Conservation (phyloP, 2,329 filamentous ascomycete species). For the Pseudopithomyces chartarum region DNA sequence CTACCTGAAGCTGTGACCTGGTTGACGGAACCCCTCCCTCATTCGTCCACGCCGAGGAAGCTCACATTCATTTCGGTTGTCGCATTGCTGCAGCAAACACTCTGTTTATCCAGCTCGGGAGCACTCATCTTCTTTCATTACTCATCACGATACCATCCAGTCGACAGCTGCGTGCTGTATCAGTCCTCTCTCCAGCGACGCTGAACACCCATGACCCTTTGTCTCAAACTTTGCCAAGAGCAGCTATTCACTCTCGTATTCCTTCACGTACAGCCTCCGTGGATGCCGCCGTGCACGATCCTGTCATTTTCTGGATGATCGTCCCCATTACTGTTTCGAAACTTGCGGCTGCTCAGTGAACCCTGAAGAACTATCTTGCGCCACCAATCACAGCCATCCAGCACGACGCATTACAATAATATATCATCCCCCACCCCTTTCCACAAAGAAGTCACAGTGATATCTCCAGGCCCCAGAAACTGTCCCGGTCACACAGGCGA, state of each 20-base stretch:
- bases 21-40: constrained; percentile 7
- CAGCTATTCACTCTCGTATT: constrained; percentile 1
- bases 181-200: constrained; percentile 11
- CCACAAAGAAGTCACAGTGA: constrained; percentile 4
- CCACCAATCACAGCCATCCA: constrained; percentile 26
- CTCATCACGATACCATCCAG: background rate
- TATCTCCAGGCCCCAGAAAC: background rate
- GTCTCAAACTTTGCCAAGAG: background rate
- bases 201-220: constrained; percentile 6
- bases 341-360: constrained; percentile 17
- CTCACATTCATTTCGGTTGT: constrained; percentile 13
- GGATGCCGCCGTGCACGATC: constrained; percentile 11
- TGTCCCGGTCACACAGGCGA: background rate
- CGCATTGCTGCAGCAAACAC: constrained; percentile 11
- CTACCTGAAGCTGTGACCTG: background rate
- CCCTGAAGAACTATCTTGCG: constrained; percentile 18
- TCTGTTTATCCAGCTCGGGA: background rate
- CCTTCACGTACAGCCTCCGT: constrained; percentile 6
- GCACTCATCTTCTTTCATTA: background rate
- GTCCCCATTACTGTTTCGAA: constrained; percentile 17
- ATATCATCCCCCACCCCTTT: constrained; percentile 19
- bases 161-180: constrained; percentile 9
- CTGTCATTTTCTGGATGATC: constrained; percentile 7
- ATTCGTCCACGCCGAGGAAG: constrained; percentile 10
- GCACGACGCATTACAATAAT: constrained; percentile 23